These are phyloP conservation scores for Heliamphora exappendiculata DNA, from an alignment of 148 eudicot species.

Conservation along the genomic window DNA sequence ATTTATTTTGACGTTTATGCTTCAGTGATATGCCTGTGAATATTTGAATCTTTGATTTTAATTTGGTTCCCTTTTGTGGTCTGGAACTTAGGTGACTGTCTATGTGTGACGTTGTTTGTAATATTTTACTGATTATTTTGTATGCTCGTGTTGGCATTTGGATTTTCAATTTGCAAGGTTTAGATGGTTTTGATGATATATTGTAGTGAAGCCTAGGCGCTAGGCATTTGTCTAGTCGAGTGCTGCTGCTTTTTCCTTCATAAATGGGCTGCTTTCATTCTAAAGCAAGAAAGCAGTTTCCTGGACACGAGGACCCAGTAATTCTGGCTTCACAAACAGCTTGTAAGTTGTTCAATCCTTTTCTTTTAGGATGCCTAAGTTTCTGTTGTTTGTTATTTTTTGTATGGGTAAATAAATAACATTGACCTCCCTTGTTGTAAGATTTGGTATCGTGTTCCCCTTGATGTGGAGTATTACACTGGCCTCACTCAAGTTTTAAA, in stretches of 20 bases:
- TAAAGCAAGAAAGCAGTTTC: slow-evolving; percentile 36
- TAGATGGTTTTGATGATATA: slow-evolving; percentile 35
- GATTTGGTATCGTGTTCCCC: not conserved
- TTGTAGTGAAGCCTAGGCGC: slow-evolving; percentile 33
- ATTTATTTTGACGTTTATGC: not conserved
- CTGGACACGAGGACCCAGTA: slow-evolving; percentile 65
- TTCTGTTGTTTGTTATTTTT: not conserved
- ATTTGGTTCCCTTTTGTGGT: not conserved
- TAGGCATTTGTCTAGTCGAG: slow-evolving; percentile 12
- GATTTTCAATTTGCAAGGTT: slow-evolving; percentile 27
- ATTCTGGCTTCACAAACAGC: slow-evolving; percentile 78
- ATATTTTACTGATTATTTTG: slow-evolving; percentile 19
- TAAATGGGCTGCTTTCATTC: slow-evolving; percentile 85
- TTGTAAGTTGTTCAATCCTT: slow-evolving; percentile 41
- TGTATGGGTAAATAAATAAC: not conserved
- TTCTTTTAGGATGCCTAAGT: not conserved
- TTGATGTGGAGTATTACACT: not conserved
- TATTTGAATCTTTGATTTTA: not conserved
- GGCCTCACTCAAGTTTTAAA: not conserved
- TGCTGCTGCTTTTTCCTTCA: slow-evolving; percentile 7
- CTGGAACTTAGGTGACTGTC: not conserved
- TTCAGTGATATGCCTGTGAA: not conserved
- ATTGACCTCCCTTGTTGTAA: not conserved
- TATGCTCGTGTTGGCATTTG: slow-evolving; percentile 16
- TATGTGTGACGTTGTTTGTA: not conserved